These are phyloP conservation scores for Diplocarpon rosae DNA, from an alignment of 2,329 filamentous ascomycete genomes.

Conservation along the genomic window DNA sequence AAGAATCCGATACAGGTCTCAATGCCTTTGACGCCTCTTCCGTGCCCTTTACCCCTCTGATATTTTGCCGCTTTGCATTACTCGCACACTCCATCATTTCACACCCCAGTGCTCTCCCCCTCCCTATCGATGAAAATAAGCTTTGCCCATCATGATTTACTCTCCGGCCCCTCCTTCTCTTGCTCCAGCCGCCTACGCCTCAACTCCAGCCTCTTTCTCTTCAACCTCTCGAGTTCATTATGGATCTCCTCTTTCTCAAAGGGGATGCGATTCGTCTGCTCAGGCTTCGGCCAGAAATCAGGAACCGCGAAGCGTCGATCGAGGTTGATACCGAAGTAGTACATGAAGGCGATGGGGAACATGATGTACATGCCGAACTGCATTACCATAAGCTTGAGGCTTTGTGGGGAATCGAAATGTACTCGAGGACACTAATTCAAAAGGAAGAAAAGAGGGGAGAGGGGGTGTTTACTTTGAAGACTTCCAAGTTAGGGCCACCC, in stretches of 20 bases:
- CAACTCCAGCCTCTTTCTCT: constrained; percentile 23
- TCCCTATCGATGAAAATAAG: not conserved
- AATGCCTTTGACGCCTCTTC: constrained; percentile 8
- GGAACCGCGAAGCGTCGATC: constrained; percentile 81
- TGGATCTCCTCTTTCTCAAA: constrained; percentile 73
- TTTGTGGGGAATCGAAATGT: not conserved
- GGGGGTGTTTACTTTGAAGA: constrained; percentile 67
- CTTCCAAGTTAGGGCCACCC: constrained; percentile 82
- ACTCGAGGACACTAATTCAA: not conserved
- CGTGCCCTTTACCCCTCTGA: not conserved
- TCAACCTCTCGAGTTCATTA: constrained; percentile 42
- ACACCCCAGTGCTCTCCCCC: not conserved
- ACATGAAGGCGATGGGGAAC: constrained; percentile 99
- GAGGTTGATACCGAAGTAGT: constrained; percentile 98
- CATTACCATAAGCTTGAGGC: not conserved
- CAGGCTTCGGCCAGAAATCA: constrained; percentile 84
- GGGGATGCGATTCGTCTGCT: constrained; percentile 66
- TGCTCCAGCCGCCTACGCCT: constrained; percentile 27
- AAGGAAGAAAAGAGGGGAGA: not conserved
- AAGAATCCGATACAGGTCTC: constrained; percentile 1
- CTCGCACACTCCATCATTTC: not conserved
- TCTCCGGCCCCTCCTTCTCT: constrained; percentile 6
- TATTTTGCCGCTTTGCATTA: no score
- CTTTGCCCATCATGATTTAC: constrained; percentile 3
- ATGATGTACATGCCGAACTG: constrained; percentile 98